Conservation (phyloP, 2,329 filamentous ascomycete species). For the Xylogone sp. region DNA sequence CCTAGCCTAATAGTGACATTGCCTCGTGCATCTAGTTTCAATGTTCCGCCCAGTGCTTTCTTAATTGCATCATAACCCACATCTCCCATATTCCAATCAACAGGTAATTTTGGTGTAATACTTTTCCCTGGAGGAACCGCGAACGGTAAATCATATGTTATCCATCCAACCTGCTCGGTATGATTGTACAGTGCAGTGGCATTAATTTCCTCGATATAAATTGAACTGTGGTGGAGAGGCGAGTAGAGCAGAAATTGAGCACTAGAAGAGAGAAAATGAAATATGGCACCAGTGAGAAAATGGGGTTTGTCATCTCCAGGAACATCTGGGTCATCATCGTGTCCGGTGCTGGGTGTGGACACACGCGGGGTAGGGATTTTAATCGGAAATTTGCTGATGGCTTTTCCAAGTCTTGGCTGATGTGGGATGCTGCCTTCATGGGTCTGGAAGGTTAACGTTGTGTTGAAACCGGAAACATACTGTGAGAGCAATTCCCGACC, state of each 20-base stretch:
- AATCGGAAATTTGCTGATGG: slow-evolving; percentile 68
- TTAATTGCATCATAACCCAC: slow-evolving; percentile 80
- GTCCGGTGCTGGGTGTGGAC: slow-evolving; percentile 46
- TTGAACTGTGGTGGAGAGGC: slow-evolving; percentile 66
- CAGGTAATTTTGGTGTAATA: slow-evolving; percentile 72
- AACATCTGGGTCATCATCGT: slow-evolving; percentile 30
- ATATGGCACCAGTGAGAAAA: slow-evolving; percentile 82
- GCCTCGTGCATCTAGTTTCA: slow-evolving; percentile 77
- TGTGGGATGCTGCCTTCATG: slow-evolving; percentile 71
- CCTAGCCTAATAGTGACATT: slow-evolving; percentile 72
- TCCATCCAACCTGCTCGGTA: slow-evolving; percentile 72
- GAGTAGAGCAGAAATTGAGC: slow-evolving; percentile 81
- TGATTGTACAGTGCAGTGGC: slow-evolving; percentile 84
- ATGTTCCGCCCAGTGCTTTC: slow-evolving; percentile 72
- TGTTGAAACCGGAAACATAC: slow-evolving; percentile 86
- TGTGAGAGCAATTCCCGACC: slow-evolving; percentile 75
- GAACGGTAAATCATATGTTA: slow-evolving; percentile 71
- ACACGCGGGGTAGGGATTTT: slow-evolving; percentile 70
- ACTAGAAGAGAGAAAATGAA: slow-evolving; percentile 83
- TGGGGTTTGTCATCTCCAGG: slow-evolving; percentile 45
- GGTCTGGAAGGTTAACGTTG: slow-evolving; percentile 68
- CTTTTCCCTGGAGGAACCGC: slow-evolving; percentile 71
- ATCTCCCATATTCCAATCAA: slow-evolving; percentile 71
- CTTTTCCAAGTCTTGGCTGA: slow-evolving; percentile 67
- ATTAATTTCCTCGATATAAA: slow-evolving; percentile 76